Evolutionary conservation across 2,329 filamentous ascomycete species (phyloP), one percentile per base, ranked within the genome.

Genomic region (Aspergillus ochraceus): DNA sequence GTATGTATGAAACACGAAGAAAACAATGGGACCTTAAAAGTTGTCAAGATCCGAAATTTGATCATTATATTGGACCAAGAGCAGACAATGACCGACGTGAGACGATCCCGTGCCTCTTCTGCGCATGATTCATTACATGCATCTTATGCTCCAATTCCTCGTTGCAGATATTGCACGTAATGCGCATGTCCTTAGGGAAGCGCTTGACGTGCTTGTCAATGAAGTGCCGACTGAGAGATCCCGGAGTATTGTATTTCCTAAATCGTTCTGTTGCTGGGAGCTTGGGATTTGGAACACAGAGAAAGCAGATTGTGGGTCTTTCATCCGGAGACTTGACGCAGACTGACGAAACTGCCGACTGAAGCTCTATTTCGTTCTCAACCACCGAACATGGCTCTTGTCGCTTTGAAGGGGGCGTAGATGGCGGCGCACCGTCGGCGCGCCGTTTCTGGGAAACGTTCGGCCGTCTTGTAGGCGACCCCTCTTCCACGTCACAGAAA

Each of bases 401-500:
- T 46, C 55, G 66, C 49, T 65, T 67, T 52, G 61, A 45, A 47
- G 62, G 26, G 47, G 59, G 50, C 22, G 58, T 14, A 63, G 61
- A 42, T 5, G 58, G 50, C 36, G 32, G 52, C 26, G 14, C 30
- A 57, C 56, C 49, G 47, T 58, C 47, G 54, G 52, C 58, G 39
- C 57, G 32, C 57, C 55, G 60, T 62, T 64, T 67, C 55, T 60
- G 30, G 6, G 55, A 22, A 22, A 14, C 19, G 22, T 55, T 56
- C 52, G 54, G 57, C 53, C 54, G 62, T 51, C 29, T 67, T n/a
- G 49, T 70, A 50, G 60, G 68, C 49, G 57, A 49, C 22, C 68
- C 66, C 57, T 73, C 67, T 64, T 70, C 63, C 51, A 64, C 57
- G 62, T 60, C 55, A 63, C 64, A 72, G 58, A 73, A 66, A 22